Evolutionary conservation across 163 green algal genomes (phyloP).

Genomic region (Scenedesmus sp.): DNA sequence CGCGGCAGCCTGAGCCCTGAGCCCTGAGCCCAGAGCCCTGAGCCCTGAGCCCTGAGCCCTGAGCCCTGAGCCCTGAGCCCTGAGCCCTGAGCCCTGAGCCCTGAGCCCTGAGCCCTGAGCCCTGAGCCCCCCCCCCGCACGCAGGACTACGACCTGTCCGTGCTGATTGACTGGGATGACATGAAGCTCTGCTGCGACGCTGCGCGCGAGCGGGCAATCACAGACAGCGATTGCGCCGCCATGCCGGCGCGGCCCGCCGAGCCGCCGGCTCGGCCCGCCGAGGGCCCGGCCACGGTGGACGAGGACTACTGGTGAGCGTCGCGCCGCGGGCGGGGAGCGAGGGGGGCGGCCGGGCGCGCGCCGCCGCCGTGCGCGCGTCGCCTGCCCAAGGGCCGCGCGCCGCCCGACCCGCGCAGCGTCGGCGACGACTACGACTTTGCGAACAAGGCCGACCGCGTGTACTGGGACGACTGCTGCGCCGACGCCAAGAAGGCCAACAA

Average conservation of each 20-base stretch:
- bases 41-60: too few relatives aligned
- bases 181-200: background rate
- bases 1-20: too few relatives aligned
- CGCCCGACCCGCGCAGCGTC: slow-evolving; percentile 4
- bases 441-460: slow-evolving; percentile 1
- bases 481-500: background rate
- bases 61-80: too few relatives aligned
- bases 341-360: too few relatives aligned
- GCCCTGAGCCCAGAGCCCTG: too few relatives aligned
- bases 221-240: slow-evolving; percentile 17
- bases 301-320: slow-evolving; percentile 37
- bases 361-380: too few relatives aligned
- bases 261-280: background rate
- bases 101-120: too few relatives aligned
- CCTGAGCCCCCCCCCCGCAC: background rate
- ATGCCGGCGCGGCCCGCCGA: slow-evolving; percentile 26
- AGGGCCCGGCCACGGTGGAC: background rate
- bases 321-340: too few relatives aligned
- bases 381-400: too few relatives aligned
- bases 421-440: slow-evolving; percentile 27
- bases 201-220: background rate
- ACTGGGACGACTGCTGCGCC: slow-evolving; percentile 25
- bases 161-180: slow-evolving; percentile 14
- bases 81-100: too few relatives aligned
- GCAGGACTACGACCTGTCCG: slow-evolving; percentile 30